phyloP scores from a whole-genome alignment of 306 rosid species.

The Glycine tomentella region DNA sequence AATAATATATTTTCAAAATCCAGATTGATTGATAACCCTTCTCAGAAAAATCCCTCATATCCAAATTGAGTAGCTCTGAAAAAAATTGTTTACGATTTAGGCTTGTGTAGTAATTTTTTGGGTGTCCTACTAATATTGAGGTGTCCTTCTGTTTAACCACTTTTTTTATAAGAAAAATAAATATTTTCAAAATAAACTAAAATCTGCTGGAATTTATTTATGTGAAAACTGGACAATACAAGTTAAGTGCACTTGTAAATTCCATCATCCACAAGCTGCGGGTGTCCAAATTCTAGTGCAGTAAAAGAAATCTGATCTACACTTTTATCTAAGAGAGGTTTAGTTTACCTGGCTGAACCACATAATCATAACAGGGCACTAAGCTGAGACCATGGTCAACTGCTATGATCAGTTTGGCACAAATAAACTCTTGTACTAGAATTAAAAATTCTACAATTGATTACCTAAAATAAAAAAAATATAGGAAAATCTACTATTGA shows the following conservation, averaged over 20 bases:
- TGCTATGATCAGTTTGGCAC: conserved; percentile 42
- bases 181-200: too few relatives aligned
- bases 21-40: too few relatives aligned
- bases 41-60: too few relatives aligned
- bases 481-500: conserved; percentile 29
- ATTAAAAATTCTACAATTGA: conserved; percentile 38
- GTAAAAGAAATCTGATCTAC: background rate
- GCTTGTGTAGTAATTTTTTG: too few relatives aligned
- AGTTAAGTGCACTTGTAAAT: conserved; percentile 94
- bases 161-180: too few relatives aligned
- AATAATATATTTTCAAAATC: background rate
- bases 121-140: too few relatives aligned
- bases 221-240: conserved; percentile 93
- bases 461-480: background rate
- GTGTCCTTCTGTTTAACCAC: too few relatives aligned
- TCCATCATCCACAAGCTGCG: conserved; percentile 85
- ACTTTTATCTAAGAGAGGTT: conserved; percentile 16
- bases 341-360: conserved; percentile 35
- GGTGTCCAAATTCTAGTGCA: conserved; percentile 59
- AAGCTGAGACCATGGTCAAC: conserved; percentile 53
- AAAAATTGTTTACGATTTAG: too few relatives aligned
- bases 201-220: conserved; percentile 41
- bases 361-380: conserved; percentile 33
- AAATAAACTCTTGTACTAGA: conserved; percentile 27
- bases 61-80: too few relatives aligned